phyloP scores from a whole-genome alignment of 306 rosid genomes.

The Dryas drummondii region DNA sequence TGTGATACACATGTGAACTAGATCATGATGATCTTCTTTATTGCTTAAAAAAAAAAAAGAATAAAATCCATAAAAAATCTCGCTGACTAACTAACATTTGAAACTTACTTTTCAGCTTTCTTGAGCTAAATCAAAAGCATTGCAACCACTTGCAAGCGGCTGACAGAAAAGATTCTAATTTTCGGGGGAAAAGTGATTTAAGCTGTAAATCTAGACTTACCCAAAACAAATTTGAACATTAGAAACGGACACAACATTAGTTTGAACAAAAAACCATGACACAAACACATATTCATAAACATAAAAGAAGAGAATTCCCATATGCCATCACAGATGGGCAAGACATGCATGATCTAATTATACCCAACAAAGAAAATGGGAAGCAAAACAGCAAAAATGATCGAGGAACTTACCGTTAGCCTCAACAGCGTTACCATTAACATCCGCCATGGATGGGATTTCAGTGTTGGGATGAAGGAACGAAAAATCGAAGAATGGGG shows the following conservation, averaged over 20 bases:
- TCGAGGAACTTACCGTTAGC: slow-evolving; percentile 9
- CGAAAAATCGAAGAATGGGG: slow-evolving; percentile 16
- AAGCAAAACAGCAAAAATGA: neutral
- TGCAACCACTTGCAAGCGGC: neutral
- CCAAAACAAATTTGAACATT: neutral
- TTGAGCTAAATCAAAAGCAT: neutral
- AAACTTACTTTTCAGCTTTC: neutral
- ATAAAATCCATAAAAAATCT: neutral
- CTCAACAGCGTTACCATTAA: slow-evolving; percentile 9
- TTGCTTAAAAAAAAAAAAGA: neutral
- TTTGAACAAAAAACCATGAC: slow-evolving; percentile 6
- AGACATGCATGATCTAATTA: neutral
- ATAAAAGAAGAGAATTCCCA: no score
- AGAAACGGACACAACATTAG: neutral
- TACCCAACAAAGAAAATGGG: neutral
- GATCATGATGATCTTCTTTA: neutral
- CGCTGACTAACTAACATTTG: neutral
- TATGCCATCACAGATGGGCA: neutral
- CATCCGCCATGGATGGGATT: slow-evolving; percentile 48
- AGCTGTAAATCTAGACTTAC: slow-evolving; percentile 5
- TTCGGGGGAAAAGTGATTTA: neutral
- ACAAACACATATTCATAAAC: neutral
- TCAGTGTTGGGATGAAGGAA: slow-evolving; percentile 13
- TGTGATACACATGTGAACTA: no score
- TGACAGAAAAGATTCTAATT: neutral